Conservation (phyloP, 2,329 filamentous ascomycete genomes). For the Hypoxylon sp. region DNA sequence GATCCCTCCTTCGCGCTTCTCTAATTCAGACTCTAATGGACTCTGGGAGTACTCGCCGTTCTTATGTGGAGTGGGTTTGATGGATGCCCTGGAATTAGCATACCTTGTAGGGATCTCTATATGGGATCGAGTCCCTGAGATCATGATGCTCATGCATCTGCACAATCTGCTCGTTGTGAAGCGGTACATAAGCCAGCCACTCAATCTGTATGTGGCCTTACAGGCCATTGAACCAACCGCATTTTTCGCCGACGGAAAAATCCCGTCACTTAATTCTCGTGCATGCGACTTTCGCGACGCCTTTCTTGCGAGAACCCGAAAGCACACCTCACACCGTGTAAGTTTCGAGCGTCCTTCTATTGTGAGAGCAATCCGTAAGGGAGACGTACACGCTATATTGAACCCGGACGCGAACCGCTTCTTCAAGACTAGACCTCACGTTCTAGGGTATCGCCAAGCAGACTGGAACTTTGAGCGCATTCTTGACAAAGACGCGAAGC, state of each 20-base stretch:
- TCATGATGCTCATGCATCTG: constrained; percentile 60
- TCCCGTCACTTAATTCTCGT: constrained; percentile 50
- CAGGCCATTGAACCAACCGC: constrained; percentile 46
- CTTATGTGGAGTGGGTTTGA: constrained; percentile 62
- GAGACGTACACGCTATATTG: background rate
- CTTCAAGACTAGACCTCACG: constrained; percentile 56
- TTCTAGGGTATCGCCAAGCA: constrained; percentile 53
- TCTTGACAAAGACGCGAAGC: constrained; percentile 52
- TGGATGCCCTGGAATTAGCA: constrained; percentile 60
- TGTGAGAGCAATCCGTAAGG: background rate
- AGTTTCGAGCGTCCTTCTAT: background rate
- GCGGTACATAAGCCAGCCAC: constrained; percentile 55
- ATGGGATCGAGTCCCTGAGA: constrained; percentile 60
- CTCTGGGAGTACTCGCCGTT: constrained; percentile 66
- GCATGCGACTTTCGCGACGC: constrained; percentile 39
- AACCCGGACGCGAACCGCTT: constrained; percentile 44
- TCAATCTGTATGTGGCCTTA: constrained; percentile 55
- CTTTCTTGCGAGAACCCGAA: constrained; percentile 24
- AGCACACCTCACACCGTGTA: background rate
- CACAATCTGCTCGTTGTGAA: constrained; percentile 64
- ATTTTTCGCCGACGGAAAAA: constrained; percentile 54
- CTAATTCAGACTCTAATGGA: constrained; percentile 59
- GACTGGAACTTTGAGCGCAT: constrained; percentile 58
- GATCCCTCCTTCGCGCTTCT: constrained; percentile 61
- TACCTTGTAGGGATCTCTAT: constrained; percentile 56